A percentile compares a stretch with the other conserved stretches of the same genome.
phyloP scores from a whole-genome alignment of 2,329 filamentous ascomycete genomes.

The Truncatella angustata region DNA sequence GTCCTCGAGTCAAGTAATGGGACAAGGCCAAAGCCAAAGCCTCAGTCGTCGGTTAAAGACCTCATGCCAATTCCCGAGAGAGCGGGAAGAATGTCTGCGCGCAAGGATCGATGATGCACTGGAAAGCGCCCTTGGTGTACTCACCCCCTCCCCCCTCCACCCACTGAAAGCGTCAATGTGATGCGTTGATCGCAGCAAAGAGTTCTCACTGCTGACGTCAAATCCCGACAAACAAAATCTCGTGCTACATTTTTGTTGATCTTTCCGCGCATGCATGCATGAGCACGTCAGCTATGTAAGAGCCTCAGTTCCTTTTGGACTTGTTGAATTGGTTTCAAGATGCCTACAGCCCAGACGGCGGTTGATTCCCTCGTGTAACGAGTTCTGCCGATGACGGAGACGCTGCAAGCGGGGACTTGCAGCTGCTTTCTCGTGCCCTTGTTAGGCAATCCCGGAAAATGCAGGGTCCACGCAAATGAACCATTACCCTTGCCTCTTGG shows the following conservation, averaged over 20 bases:
- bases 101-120: not conserved
- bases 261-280: not conserved
- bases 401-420: not conserved
- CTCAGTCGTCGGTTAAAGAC: too few species aligned
- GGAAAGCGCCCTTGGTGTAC: too few species aligned
- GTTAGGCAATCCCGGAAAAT: not conserved
- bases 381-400: slow-evolving; percentile 2
- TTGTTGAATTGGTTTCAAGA: not conserved
- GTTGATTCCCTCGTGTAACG: not conserved
- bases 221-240: not conserved
- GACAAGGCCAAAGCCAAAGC: too few species aligned
- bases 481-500: not conserved
- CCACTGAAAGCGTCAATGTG: not conserved
- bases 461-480: slow-evolving; percentile 5
- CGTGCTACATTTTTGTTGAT: too few species aligned
- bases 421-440: not conserved
- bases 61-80: too few species aligned
- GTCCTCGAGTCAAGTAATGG: not conserved
- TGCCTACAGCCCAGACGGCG: not conserved
- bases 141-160: too few species aligned
- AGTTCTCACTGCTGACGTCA: not conserved
- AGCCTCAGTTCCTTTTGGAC: not conserved
- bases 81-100: too few species aligned
- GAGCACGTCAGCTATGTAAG: not conserved
- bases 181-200: not conserved